Percentiles rank a stretch among this genome's conserved stretches.
Conservation (phyloP, 495 filamentous ascomycete genomes). For the Penicillium paradoxum region DNA sequence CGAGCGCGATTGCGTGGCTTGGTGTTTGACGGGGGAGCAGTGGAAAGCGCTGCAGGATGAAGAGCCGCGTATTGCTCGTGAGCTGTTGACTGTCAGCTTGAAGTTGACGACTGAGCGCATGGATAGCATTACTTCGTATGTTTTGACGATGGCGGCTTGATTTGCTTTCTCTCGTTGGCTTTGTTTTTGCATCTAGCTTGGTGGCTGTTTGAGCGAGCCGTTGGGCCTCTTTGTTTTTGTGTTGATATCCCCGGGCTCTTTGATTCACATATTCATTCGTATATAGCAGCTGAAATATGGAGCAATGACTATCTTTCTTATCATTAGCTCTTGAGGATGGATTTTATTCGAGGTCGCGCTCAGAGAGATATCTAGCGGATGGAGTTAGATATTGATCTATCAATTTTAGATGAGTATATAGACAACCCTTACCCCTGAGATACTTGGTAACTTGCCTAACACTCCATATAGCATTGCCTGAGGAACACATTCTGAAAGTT, state of each 20-base stretch:
- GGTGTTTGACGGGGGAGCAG: constrained; percentile 64
- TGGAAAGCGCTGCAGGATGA: constrained; percentile 68
- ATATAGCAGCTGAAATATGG: background rate
- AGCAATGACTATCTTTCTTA: background rate
- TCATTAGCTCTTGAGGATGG: background rate
- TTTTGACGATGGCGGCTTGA: constrained; percentile 17
- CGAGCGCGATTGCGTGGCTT: constrained; percentile 75
- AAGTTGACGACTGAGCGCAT: constrained; percentile 88
- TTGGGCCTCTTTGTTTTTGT: background rate
- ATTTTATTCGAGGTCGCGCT: background rate
- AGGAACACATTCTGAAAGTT: too few relatives aligned
- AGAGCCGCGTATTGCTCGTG: constrained; percentile 70
- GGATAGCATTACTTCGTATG: constrained; percentile 78
- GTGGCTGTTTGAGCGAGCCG: background rate
- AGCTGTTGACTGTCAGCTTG: constrained; percentile 76
- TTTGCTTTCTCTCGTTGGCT: background rate
- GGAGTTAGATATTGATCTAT: too few relatives aligned
- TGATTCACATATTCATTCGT: background rate
- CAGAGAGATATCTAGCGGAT: too few relatives aligned
- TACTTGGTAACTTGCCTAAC: too few relatives aligned
- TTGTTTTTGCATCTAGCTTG: constrained; percentile 4
- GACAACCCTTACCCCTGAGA: too few relatives aligned
- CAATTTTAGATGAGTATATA: too few relatives aligned
- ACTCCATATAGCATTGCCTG: too few relatives aligned
- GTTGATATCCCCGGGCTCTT: background rate